Evolutionary conservation across 1,139 yeast species (phyloP).

Genomic region (Groenewaldozyma sp.): DNA sequence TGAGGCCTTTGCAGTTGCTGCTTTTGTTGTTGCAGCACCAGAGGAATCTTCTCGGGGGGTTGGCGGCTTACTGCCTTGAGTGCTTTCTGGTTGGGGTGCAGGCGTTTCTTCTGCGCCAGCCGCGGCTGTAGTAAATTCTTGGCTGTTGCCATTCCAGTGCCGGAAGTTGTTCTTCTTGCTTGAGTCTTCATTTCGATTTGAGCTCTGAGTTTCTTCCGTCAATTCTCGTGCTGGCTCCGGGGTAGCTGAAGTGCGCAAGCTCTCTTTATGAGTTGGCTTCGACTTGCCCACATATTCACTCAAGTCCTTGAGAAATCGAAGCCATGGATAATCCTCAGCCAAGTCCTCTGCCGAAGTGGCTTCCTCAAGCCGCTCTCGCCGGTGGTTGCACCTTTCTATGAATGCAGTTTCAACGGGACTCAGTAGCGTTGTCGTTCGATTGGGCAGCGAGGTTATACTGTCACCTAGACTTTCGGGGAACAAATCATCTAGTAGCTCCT

Average conservation of each 20-base stretch:
- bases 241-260: too few species aligned
- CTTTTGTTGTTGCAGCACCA: not conserved
- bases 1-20: not conserved
- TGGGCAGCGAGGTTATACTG: constrained; percentile 18
- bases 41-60: not conserved
- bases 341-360: constrained; percentile 40
- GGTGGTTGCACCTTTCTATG: constrained; percentile 54
- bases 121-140: not conserved
- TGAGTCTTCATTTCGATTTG: not conserved
- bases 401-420: constrained; percentile 70
- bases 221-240: not conserved
- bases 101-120: not conserved
- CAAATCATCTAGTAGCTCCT: constrained; percentile 64
- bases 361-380: constrained; percentile 54
- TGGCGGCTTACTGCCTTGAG: not conserved
- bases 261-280: constrained; percentile 3
- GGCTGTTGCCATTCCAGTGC: not conserved
- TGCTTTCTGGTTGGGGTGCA: not conserved
- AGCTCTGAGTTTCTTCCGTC: not conserved
- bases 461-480: constrained; percentile 52
- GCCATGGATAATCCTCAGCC: constrained; percentile 62
- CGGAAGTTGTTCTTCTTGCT: too few species aligned
- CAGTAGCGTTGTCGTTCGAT: constrained; percentile 22
- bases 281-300: constrained; percentile 55
- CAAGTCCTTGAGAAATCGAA: constrained; percentile 59